Evolutionary conservation across 345 rosid species (phyloP), one percentile per base, ranked within the genome.

Genomic region (Reutealis trisperma): DNA sequence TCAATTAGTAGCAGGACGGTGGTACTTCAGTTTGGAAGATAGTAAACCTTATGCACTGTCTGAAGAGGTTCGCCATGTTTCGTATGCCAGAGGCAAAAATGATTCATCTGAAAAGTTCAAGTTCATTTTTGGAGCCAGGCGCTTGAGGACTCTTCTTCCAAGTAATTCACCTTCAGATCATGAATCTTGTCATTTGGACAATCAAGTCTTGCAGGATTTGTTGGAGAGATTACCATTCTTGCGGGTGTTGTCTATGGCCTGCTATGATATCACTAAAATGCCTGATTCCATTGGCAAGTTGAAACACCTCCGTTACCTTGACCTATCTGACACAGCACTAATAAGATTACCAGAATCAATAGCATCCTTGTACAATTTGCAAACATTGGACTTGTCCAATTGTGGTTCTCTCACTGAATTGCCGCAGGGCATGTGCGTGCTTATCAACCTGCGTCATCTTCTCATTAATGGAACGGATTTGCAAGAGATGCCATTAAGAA

Each of bases 391-490:
- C 8, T 27, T 69, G 47, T 62, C 24, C 10, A 2, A 27, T 18
- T 69, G 75, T 54, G 6, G 0, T 51, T 19, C 1, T 62, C 75
- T 79, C 30, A 0, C 0, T 8, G 25, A 32, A 32, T 21, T 68
- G 45, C 82, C 82, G 1, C 34, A 66, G 41, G 64, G 60, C 42
- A 19, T 74, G 4, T 16, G 4, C 0, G 19, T 69, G 11, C 49
- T 75, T 30, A 32, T 55, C 4, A 75, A 75, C 25, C 24, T 70
- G 55, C 51, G 18, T 8, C 44, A 69, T 63, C 61, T 75, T 63
- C 63, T 75, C n/a, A 75, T 79, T 2, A 54, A 8, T 1, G 60
- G 66, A 44, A 27, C 61, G 32, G 18, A 13, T 18, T 18, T 73
- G 13, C 59, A 58, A 6, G 6, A 7, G 22, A 58, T 58, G 61